Conservation (phyloP, 2,329 filamentous ascomycete species). For the Neophaeococcomyces mojaviensis region DNA sequence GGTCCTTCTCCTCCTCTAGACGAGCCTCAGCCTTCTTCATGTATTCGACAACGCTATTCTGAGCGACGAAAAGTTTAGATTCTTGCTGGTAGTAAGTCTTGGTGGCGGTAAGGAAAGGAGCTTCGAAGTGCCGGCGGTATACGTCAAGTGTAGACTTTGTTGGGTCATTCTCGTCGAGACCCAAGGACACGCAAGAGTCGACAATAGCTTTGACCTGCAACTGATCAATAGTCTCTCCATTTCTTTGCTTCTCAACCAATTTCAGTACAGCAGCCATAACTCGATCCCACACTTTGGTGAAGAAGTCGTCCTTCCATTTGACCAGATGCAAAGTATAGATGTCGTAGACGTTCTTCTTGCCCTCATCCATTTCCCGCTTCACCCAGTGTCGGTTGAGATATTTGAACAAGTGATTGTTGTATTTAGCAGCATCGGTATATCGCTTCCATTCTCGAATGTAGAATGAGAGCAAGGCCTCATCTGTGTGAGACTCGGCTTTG, state of each 20-base stretch:
- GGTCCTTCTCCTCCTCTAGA: slow-evolving; percentile 85
- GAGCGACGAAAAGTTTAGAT: slow-evolving; percentile 86
- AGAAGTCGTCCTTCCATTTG: slow-evolving; percentile 89
- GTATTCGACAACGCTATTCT: slow-evolving; percentile 97
- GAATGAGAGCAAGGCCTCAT: slow-evolving; percentile 82
- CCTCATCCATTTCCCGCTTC: slow-evolving; percentile 96
- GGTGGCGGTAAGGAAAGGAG: slow-evolving; percentile 81
- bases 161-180: slow-evolving; percentile 84
- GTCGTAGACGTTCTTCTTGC: slow-evolving; percentile 96
- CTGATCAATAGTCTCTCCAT: slow-evolving; percentile 96
- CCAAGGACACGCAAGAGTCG: slow-evolving; percentile 90
- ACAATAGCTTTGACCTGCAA: slow-evolving; percentile 95
- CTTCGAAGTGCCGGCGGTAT: slow-evolving; percentile 87
- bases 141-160: slow-evolving; percentile 93
- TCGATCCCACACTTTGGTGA: slow-evolving; percentile 70
- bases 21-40: slow-evolving; percentile 98
- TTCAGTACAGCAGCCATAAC: slow-evolving; percentile 95
- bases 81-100: slow-evolving; percentile 81
- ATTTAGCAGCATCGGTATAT: slow-evolving; percentile 92
- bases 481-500: slow-evolving; percentile 69
- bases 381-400: slow-evolving; percentile 99
- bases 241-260: slow-evolving; percentile 92
- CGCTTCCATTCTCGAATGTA: slow-evolving; percentile 96
- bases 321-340: slow-evolving; percentile 96
- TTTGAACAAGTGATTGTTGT: slow-evolving; percentile 92